A percentile compares a stretch with the other conserved stretches of the same genome.
Conservation (phyloP, 805 yeast genomes). For the Wickerhamiella parazyma region DNA sequence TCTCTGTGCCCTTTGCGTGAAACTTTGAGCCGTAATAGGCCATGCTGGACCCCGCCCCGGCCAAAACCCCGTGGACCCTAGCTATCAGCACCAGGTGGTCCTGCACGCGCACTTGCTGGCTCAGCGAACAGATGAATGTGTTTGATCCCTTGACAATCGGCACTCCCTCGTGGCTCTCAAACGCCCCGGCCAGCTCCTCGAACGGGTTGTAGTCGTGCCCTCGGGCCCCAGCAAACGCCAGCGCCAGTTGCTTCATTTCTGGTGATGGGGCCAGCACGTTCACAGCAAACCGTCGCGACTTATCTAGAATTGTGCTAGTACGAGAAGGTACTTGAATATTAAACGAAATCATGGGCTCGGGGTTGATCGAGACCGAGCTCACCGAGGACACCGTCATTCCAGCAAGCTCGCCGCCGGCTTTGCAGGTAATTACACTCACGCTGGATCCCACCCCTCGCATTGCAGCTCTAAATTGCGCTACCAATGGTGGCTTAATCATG, state of each 20-base stretch:
- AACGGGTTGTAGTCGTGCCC: slow-evolving; percentile 27
- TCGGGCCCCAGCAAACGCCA: slow-evolving; percentile 47
- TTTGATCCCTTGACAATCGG: slow-evolving; percentile 21
- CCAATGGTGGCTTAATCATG: not conserved
- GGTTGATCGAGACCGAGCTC: slow-evolving; percentile 64
- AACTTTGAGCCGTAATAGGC: not conserved
- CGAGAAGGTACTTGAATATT: slow-evolving; percentile 77
- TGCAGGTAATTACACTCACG: slow-evolving; percentile 6
- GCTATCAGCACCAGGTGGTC: slow-evolving; percentile 91
- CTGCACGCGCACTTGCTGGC: slow-evolving; percentile 34
- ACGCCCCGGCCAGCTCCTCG: slow-evolving; percentile 19
- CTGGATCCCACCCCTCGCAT: slow-evolving; percentile 6
- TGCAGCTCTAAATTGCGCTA: not conserved
- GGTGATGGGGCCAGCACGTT: slow-evolving; percentile 57
- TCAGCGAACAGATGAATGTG: slow-evolving; percentile 22
- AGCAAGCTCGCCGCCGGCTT: slow-evolving; percentile 19
- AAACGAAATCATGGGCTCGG: slow-evolving; percentile 69
- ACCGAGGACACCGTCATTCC: slow-evolving; percentile 85
- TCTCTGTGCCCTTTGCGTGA: not conserved
- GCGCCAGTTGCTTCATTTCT: slow-evolving; percentile 44
- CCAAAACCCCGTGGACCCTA: slow-evolving; percentile 31
- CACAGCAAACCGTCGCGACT: slow-evolving; percentile 50
- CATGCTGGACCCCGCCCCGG: not conserved
- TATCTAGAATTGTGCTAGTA: slow-evolving; percentile 50
- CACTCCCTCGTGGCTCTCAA: slow-evolving; percentile 13